Conservation (phyloP, 805 yeast genomes). For the Ogataea zsoltii region DNA sequence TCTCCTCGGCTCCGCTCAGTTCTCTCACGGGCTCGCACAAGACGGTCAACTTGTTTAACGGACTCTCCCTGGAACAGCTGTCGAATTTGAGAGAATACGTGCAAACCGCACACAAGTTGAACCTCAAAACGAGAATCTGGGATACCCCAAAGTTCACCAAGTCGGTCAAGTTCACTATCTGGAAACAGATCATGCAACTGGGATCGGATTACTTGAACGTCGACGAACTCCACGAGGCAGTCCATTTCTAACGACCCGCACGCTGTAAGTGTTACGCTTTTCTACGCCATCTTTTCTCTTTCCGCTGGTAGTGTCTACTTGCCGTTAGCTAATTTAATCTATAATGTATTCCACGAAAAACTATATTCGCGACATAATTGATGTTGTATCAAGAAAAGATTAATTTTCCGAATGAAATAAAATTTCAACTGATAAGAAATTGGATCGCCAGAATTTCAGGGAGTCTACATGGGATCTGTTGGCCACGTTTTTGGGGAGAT, state of each 20-base stretch:
- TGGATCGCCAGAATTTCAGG: no score
- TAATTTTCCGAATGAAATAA: no score
- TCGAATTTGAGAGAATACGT: conserved; percentile 25
- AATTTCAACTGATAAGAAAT: no score
- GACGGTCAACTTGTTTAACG: conserved; percentile 19
- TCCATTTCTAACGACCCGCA: conserved; percentile 5
- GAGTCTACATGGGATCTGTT: no score
- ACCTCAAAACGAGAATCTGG: conserved; percentile 66
- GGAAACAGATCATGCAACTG: conserved; percentile 46
- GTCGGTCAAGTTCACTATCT: conserved; percentile 43
- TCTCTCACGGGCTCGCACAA: conserved; percentile 20
- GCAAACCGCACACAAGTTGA: conserved; percentile 45
- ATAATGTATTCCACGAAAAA: no score
- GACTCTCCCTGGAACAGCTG: conserved; percentile 38
- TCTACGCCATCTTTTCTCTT: neutral
- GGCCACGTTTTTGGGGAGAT: no score
- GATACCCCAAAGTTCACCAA: conserved; percentile 70
- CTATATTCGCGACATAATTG: no score
- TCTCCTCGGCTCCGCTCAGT: conserved; percentile 26
- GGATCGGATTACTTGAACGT: conserved; percentile 62
- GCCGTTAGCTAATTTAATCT: neutral
- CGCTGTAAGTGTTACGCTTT: no score
- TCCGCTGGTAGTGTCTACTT: neutral
- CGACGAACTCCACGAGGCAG: conserved; percentile 49
- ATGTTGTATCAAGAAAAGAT: no score